phyloP scores from a whole-genome alignment of 108 stramenopile genomes.

The Fragilariopsis cylindrus region DNA sequence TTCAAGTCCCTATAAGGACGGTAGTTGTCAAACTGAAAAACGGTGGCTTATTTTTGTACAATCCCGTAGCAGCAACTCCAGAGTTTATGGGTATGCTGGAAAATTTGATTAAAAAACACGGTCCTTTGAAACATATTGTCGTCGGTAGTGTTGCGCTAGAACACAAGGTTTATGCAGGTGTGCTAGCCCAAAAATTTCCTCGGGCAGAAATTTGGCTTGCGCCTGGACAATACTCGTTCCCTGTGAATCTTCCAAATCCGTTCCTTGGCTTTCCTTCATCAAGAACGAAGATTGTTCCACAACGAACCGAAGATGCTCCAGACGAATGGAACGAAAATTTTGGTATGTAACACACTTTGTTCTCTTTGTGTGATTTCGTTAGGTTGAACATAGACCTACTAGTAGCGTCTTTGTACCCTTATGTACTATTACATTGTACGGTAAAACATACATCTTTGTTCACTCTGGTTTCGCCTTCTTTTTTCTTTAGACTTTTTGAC shows the following conservation, averaged over 20 bases:
- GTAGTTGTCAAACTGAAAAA: slow-evolving; percentile 71
- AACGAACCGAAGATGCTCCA: slow-evolving; percentile 57
- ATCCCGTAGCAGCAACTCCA: slow-evolving; percentile 90
- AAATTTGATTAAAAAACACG: slow-evolving; percentile 62
- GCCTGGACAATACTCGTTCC: slow-evolving; percentile 90
- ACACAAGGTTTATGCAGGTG: slow-evolving; percentile 93
- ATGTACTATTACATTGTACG: no score
- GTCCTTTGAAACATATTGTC: slow-evolving; percentile 87
- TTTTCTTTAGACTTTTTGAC: slow-evolving; percentile 37
- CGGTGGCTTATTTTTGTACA: slow-evolving; percentile 88
- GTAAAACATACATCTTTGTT: no score
- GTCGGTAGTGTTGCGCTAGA: slow-evolving; percentile 91
- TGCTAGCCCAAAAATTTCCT: slow-evolving; percentile 87
- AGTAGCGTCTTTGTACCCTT: no score
- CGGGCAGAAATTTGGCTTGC: slow-evolving; percentile 79
- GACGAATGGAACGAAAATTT: slow-evolving; percentile 73
- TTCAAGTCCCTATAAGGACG: slow-evolving; percentile 91
- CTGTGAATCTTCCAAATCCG: slow-evolving; percentile 68
- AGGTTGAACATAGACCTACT: no score
- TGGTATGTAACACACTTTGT: neutral
- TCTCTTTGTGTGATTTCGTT: no score
- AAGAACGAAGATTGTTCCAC: slow-evolving; percentile 60
- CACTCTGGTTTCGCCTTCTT: no score
- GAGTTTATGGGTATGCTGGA: slow-evolving; percentile 68
- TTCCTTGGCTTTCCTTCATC: slow-evolving; percentile 83